Evolutionary conservation across 805 yeast genomes (phyloP).

Genomic region (Cephaloascus fragrans): DNA sequence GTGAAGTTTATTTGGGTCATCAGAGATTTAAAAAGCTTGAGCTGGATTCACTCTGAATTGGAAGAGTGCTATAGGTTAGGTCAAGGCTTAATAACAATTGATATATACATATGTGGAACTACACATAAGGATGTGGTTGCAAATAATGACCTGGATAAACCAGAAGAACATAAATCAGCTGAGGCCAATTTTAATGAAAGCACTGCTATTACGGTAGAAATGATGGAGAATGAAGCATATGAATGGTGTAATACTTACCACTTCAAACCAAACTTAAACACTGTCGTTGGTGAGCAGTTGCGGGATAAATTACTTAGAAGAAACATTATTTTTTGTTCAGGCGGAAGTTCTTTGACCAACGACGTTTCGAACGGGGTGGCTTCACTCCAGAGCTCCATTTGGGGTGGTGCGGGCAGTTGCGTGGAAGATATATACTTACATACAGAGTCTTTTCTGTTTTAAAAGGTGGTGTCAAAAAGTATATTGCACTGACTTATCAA

Average conservation of each 20-base stretch:
- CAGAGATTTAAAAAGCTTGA: slow-evolving; percentile 17
- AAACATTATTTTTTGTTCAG: slow-evolving; percentile 35
- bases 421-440: slow-evolving; percentile 39
- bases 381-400: slow-evolving; percentile 21
- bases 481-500: too few species aligned
- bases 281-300: neutral
- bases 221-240: neutral
- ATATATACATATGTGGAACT: slow-evolving; percentile 1
- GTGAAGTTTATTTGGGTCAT: slow-evolving; percentile 39
- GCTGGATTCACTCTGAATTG: slow-evolving; percentile 31
- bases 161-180: too few species aligned
- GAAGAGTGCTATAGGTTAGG: neutral
- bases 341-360: slow-evolving; percentile 29
- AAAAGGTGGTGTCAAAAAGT: too few species aligned
- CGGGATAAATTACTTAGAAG: slow-evolving; percentile 11
- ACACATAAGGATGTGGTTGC: neutral
- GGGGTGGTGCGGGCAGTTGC: slow-evolving; percentile 1
- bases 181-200: too few species aligned
- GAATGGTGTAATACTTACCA: neutral
- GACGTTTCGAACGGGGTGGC: slow-evolving; percentile 30
- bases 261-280: neutral
- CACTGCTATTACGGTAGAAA: neutral
- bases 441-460: slow-evolving; percentile 41
- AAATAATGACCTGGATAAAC: neutral
- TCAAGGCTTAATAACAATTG: neutral